Percentiles rank a stretch among this genome's conserved stretches.
Conservation (phyloP, 2,329 filamentous ascomycete genomes). For the Xylariaceae sp. region DNA sequence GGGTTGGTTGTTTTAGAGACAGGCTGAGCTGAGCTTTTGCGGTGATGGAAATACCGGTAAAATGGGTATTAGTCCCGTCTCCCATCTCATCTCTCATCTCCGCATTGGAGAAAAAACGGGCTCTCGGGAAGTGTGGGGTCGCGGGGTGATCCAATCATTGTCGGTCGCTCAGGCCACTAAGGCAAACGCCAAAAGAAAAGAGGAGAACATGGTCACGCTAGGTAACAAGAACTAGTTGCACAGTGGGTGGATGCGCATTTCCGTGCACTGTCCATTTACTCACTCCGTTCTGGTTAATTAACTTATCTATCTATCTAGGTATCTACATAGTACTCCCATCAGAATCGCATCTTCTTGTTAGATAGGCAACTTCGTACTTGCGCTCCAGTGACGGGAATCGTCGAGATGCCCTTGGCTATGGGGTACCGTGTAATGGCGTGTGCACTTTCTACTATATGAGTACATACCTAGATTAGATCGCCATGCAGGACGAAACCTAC, state of each 20-base stretch:
- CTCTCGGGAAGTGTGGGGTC: conserved; percentile 24
- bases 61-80: background rate
- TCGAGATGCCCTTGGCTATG: no score
- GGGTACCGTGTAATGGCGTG: no score
- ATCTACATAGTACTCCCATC: background rate
- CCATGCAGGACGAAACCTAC: no score
- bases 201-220: background rate
- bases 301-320: no score
- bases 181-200: conserved; percentile 7
- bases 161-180: background rate
- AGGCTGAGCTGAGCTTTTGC: no score
- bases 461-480: no score
- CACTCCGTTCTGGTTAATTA: no score
- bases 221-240: background rate
- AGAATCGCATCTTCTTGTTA: background rate
- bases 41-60: background rate
- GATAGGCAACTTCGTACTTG: no score
- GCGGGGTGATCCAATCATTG: conserved; percentile 23
- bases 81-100: conserved; percentile 26
- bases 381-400: no score
- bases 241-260: background rate
- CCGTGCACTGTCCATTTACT: background rate
- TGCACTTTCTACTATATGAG: no score
- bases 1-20: no score
- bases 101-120: conserved; percentile 35